Percentiles rank a stretch among this genome's conserved stretches.
phyloP scores from a whole-genome alignment of 2,329 filamentous ascomycete species.

The Hymenoscyphus infarciens region DNA sequence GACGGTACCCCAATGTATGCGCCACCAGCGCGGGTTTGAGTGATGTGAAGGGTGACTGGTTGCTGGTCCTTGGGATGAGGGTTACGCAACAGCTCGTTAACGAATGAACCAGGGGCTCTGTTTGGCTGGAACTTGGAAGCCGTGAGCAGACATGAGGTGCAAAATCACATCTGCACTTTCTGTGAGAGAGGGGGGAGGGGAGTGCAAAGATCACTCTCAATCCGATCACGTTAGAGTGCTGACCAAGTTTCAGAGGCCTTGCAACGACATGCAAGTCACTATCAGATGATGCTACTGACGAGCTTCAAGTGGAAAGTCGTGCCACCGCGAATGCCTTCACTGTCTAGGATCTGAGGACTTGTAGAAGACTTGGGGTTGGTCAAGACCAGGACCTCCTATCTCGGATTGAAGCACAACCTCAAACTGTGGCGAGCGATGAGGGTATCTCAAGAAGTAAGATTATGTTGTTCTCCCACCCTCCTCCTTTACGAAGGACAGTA shows the following conservation, averaged over 20 bases:
- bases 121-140: background rate
- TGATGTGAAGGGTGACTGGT: constrained; percentile 8
- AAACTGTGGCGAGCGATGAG: constrained; percentile 8
- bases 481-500: background rate
- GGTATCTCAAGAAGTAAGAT: constrained; percentile 5
- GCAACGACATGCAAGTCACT: constrained; percentile 14
- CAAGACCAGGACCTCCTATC: background rate
- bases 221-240: constrained; percentile 12
- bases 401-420: constrained; percentile 12
- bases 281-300: constrained; percentile 19
- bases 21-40: constrained; percentile 1
- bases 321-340: constrained; percentile 6
- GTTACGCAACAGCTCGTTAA: constrained; percentile 22
- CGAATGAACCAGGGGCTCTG: constrained; percentile 8
- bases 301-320: constrained; percentile 11
- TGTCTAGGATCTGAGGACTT: background rate
- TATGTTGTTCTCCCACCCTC: constrained; percentile 10
- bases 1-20: background rate
- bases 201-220: constrained; percentile 5
- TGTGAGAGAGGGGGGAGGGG: background rate
- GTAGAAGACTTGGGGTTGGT: constrained; percentile 10
- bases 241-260: constrained; percentile 11
- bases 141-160: background rate
- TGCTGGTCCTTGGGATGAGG: background rate
- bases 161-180: background rate